phyloP scores from a whole-genome alignment of 1,284 basidiomycete species.

The Irpex rosettiformis region DNA sequence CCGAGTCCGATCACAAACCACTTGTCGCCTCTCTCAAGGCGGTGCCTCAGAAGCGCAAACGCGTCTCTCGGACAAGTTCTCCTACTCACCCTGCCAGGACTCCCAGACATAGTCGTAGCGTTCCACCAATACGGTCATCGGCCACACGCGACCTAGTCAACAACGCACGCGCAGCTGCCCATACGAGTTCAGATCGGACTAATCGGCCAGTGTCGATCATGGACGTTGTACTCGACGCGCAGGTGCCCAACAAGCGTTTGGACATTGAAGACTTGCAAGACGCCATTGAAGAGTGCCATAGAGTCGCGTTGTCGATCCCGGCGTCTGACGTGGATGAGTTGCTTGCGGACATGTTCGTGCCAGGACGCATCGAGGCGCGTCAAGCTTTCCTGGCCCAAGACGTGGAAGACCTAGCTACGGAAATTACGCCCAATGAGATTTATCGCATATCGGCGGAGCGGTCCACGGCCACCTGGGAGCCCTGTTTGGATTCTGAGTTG shows the following conservation, averaged over 20 bases:
- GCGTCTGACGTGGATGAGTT: constrained; percentile 23
- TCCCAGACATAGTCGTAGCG: neutral
- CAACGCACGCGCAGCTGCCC: constrained; percentile 9
- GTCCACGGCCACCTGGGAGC: constrained; percentile 39
- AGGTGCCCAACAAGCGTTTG: constrained; percentile 19
- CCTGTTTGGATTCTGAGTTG: constrained; percentile 21
- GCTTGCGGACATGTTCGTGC: constrained; percentile 26
- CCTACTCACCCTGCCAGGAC: neutral
- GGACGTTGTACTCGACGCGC: constrained; percentile 27
- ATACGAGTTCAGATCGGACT: constrained; percentile 2
- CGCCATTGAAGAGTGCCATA: constrained; percentile 24
- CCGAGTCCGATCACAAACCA: neutral
- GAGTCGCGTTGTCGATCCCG: constrained; percentile 14
- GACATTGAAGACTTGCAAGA: constrained; percentile 26
- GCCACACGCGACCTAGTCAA: constrained; percentile 7
- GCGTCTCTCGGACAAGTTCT: neutral
- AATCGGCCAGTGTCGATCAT: constrained; percentile 24
- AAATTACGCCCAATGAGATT: constrained; percentile 20
- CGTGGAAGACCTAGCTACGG: constrained; percentile 18
- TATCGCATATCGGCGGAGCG: constrained; percentile 46
- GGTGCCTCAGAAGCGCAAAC: neutral
- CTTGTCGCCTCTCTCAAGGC: neutral
- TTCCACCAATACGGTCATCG: constrained; percentile 12
- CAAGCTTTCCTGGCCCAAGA: constrained; percentile 30
- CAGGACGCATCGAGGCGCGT: constrained; percentile 37